A percentile compares a stretch with the other conserved stretches of the same genome.
Conservation (phyloP, 2,329 filamentous ascomycete genomes). For the Ophiostoma ulmi region DNA sequence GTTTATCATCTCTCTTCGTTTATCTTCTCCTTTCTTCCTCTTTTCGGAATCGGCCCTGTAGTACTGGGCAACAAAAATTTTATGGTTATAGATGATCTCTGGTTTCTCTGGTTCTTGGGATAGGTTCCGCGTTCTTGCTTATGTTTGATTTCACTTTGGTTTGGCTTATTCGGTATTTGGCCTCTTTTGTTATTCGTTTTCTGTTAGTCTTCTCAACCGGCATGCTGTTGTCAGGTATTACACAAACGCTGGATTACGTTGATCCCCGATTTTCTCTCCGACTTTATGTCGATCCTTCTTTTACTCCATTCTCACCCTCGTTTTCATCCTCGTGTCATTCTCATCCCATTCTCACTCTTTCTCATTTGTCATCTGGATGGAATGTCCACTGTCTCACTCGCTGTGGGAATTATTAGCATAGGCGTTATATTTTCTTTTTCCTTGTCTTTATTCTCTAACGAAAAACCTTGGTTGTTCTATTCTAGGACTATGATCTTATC, state of each 20-base stretch:
- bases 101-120: background rate
- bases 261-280: background rate
- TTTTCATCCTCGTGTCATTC: background rate
- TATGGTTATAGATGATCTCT: background rate
- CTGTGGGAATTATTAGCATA: background rate
- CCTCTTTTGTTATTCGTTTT: background rate
- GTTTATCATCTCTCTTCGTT: background rate
- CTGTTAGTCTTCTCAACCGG: background rate
- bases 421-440: background rate
- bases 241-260: background rate
- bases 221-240: constrained; percentile 4
- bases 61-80: background rate
- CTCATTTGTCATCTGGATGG: constrained; percentile 1
- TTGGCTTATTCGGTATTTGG: no score
- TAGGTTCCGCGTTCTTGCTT: background rate
- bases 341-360: background rate
- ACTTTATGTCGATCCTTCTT: background rate
- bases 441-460: background rate
- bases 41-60: background rate
- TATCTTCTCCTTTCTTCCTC: background rate
- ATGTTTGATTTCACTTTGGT: background rate
- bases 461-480: background rate
- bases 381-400: background rate
- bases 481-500: background rate
- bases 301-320: background rate